Base-by-base conservation (phyloP, 2,329 filamentous ascomycete species). In the Aspergillus tanneri region DNA sequence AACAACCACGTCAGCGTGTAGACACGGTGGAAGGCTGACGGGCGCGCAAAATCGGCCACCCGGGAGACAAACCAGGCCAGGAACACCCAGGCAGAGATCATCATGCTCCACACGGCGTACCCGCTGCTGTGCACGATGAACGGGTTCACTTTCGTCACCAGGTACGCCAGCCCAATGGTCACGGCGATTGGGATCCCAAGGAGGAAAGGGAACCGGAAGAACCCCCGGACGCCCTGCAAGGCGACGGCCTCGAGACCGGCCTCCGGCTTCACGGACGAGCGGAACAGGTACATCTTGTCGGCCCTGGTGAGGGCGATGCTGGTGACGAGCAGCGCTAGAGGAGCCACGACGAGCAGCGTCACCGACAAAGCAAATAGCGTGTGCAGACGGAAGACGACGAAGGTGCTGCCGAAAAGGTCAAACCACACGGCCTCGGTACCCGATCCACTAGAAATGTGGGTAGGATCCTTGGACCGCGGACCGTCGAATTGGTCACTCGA, bases 251-350 rank as follows among this genome's bases (percentile, higher is more conserved):
- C 75, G 46, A 80, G 80, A 8, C 80, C 74, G 38, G 79, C 80
- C 54, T 82, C 77, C n/a, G 83, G 75, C 47, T 82, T 79, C 42
- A 79, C 77, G 46, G 80, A 80, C 43, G 83, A 80, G 4, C 87
- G 80, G 66, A 96, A 95, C 47, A 92, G 82, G 69, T 97, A 99
- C 72, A 91, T 89, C 72, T 90, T 96, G 68, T 91, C 89, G 7
- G 78, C 74, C 49, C 82, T 83, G 36, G 80, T 77, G 3, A 97
- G 76, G 21, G 88, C 64, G 49, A 88, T 82, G 6, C 86, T 84
- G 2, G 92, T 75, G 3, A 84, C 65, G 11, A 89, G 75, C 19
- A 97, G 73, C 3, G 86, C 73, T 37, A 97, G 66, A 1, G 92
- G 92, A 0, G 87, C 84, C 16, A 85, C 85, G 16, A 95, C 85